Percentiles rank a stretch among this genome's conserved stretches.
Evolutionary conservation across 257 asterid species (phyloP).

Genomic region (Jasminum sambac): DNA sequence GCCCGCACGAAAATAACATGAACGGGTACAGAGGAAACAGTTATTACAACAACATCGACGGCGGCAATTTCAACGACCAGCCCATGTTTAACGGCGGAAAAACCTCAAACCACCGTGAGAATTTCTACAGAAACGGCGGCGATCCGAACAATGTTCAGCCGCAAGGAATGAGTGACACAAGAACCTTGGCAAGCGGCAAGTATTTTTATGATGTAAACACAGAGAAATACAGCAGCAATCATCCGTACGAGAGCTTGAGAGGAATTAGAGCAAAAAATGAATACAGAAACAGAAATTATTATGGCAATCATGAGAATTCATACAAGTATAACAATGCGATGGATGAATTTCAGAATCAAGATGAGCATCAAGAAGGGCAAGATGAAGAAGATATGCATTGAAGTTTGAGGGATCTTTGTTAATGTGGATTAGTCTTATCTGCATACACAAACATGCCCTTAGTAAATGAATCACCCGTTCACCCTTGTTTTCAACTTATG

Average conservation of each 20-base stretch:
- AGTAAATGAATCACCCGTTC: background rate
- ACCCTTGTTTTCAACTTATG: constrained; percentile 31
- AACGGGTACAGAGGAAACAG: constrained; percentile 1
- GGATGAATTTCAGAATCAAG: constrained; percentile 36
- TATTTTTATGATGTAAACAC: constrained; percentile 46
- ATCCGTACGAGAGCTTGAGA: constrained; percentile 44
- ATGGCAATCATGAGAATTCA: constrained; percentile 28
- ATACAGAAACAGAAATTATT: constrained; percentile 30
- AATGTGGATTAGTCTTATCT: background rate
- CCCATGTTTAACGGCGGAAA: constrained; percentile 23
- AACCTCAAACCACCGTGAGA: constrained; percentile 20
- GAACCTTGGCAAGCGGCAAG: constrained; percentile 64
- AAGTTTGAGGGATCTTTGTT: background rate
- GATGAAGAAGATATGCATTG: constrained; percentile 48
- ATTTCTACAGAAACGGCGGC: constrained; percentile 29
- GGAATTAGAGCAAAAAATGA: constrained; percentile 26
- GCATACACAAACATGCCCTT: background rate
- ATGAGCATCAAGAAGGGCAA: constrained; percentile 39
- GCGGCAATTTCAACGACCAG: constrained; percentile 35
- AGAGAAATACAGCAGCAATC: constrained; percentile 45
- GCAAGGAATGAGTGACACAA: constrained; percentile 90
- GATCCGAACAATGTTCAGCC: constrained; percentile 36
- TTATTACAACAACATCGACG: constrained; percentile 31
- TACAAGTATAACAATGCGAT: constrained; percentile 30
- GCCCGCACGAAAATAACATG: background rate